Conservation (phyloP, 805 yeast species). For the Metschnikowia hibisci region DNA sequence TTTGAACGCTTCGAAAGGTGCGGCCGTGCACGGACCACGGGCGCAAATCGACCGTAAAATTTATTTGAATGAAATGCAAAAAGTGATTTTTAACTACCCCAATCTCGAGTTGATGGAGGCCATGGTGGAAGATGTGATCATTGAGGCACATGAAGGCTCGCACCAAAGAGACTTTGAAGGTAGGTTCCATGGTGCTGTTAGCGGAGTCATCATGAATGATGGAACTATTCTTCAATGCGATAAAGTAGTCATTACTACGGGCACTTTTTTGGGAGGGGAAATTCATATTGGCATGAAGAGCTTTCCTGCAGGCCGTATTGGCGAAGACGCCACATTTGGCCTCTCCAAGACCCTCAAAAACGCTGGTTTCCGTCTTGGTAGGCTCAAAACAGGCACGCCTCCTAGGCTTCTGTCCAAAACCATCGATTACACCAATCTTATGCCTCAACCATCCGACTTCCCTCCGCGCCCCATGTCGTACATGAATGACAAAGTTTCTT, state of each 20-base stretch:
- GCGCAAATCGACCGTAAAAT: slow-evolving; percentile 90
- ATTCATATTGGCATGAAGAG: slow-evolving; percentile 82
- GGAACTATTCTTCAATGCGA: slow-evolving; percentile 59
- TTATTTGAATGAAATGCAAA: slow-evolving; percentile 77
- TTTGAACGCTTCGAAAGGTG: slow-evolving; percentile 81
- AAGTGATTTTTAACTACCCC: slow-evolving; percentile 49
- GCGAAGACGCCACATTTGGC: slow-evolving; percentile 89
- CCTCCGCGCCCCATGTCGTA: slow-evolving; percentile 91
- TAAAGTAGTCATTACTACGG: slow-evolving; percentile 86
- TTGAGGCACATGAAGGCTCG: slow-evolving; percentile 35
- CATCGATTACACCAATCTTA: slow-evolving; percentile 62
- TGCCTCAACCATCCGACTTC: slow-evolving; percentile 72
- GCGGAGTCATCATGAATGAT: slow-evolving; percentile 70
- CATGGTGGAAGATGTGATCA: slow-evolving; percentile 78
- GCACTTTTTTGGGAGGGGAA: slow-evolving; percentile 92
- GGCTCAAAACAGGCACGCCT: slow-evolving; percentile 97
- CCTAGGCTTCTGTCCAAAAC: slow-evolving; percentile 74
- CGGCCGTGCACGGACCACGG: slow-evolving; percentile 98
- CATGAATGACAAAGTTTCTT: slow-evolving; percentile 63
- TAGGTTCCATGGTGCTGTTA: slow-evolving; percentile 44
- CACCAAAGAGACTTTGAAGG: slow-evolving; percentile 30
- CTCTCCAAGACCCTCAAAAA: slow-evolving; percentile 70
- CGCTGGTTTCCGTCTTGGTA: slow-evolving; percentile 79
- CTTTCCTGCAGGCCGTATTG: slow-evolving; percentile 89
- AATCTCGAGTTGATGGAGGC: slow-evolving; percentile 64